Evolutionary conservation across 2,329 filamentous ascomycete species (phyloP).

Genomic region (Fusarium sororula): DNA sequence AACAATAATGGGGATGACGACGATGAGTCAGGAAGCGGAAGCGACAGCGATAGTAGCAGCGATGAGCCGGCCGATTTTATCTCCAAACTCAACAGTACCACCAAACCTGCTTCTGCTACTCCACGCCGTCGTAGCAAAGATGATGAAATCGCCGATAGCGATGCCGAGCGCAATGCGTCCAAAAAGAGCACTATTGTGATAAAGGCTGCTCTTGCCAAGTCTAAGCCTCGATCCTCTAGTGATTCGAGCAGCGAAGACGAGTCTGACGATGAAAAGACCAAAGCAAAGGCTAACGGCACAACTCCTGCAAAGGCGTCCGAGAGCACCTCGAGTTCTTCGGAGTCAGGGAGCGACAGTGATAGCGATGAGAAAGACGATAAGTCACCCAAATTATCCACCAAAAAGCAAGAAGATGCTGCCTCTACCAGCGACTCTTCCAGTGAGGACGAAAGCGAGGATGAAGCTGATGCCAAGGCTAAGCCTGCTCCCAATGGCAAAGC

Average conservation of each 20-base stretch:
- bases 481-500: constrained; percentile 25
- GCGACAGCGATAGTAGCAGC: constrained; percentile 31
- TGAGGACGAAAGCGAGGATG: constrained; percentile 42
- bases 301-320: constrained; percentile 19
- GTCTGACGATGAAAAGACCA: constrained; percentile 36
- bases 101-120: constrained; percentile 26
- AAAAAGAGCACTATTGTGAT: constrained; percentile 34
- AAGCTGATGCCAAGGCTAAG: constrained; percentile 32
- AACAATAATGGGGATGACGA: constrained; percentile 46
- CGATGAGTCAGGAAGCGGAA: constrained; percentile 46
- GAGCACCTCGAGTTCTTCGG: constrained; percentile 41
- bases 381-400: constrained; percentile 18
- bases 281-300: constrained; percentile 36
- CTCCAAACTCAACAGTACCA: constrained; percentile 43
- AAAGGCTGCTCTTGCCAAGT: constrained; percentile 27
- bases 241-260: constrained; percentile 45
- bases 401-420: constrained; percentile 30
- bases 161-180: constrained; percentile 49
- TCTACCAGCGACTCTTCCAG: constrained; percentile 41
- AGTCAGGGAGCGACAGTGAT: constrained; percentile 44
- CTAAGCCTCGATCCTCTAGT: constrained; percentile 31
- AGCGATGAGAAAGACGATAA: constrained; percentile 41
- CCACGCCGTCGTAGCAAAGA: constrained; percentile 44
- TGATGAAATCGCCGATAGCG: constrained; percentile 55
- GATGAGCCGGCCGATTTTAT: constrained; percentile 43